Percentiles rank a stretch among this genome's conserved stretches.
Evolutionary conservation across 2,329 filamentous ascomycete species (phyloP).

Genomic region (Stagonosporopsis rhizophila): DNA sequence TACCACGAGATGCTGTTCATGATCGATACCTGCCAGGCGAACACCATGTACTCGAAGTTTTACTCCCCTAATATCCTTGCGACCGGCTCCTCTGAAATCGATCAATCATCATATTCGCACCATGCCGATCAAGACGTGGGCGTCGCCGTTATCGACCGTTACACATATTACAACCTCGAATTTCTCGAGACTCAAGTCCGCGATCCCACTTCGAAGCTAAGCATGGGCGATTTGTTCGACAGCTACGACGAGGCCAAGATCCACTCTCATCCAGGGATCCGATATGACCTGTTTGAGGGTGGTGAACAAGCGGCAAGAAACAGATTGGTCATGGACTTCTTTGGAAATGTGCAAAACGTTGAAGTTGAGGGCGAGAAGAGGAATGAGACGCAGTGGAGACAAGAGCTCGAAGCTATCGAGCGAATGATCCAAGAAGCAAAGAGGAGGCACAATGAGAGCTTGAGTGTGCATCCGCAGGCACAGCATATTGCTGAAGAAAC

Average conservation of each 20-base stretch:
- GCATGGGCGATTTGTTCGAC: constrained; percentile 92
- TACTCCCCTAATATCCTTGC: constrained; percentile 98
- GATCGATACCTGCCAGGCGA: constrained; percentile 99
- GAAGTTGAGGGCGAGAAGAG: constrained; percentile 72
- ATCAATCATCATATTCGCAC: constrained; percentile 96
- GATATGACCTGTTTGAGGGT: constrained; percentile 93
- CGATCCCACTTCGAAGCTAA: constrained; percentile 85
- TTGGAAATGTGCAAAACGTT: constrained; percentile 96
- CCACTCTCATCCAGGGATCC: constrained; percentile 87
- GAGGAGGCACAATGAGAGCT: constrained; percentile 49
- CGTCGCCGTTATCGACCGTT: constrained; percentile 83
- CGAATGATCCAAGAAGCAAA: constrained; percentile 63
- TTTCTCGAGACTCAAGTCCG: constrained; percentile 91
- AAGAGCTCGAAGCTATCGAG: constrained; percentile 79
- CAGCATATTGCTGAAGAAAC: constrained; percentile 36
- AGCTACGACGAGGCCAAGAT: constrained; percentile 96
- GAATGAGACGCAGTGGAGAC: constrained; percentile 58
- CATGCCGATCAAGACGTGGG: constrained; percentile 98
- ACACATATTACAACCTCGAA: constrained; percentile 56
- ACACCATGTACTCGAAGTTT: constrained; percentile 98
- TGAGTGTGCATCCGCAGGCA: constrained; percentile 28
- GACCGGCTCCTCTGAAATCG: constrained; percentile 93
- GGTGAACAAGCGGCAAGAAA: constrained; percentile 79
- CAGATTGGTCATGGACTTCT: constrained; percentile 92
- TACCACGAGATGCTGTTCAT: constrained; percentile 99